phyloP scores from a whole-genome alignment of 495 filamentous ascomycete species.

The Tuber brumale region DNA sequence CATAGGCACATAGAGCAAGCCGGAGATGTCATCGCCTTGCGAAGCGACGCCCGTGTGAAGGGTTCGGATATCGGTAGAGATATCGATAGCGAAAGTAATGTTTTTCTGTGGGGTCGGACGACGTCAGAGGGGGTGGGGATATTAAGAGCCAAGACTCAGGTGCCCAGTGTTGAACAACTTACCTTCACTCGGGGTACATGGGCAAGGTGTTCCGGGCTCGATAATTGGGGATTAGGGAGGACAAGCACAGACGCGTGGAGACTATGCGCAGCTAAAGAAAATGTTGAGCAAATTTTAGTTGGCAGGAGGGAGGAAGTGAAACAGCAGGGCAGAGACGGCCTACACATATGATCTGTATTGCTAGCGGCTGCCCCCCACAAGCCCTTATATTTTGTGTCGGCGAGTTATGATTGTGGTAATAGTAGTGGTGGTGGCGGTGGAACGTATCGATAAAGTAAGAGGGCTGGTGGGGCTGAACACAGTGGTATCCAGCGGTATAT shows the following conservation, averaged over 20 bases:
- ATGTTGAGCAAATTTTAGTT: background rate
- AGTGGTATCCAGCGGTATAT: background rate
- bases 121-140: constrained; percentile 7
- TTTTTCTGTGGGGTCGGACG: constrained; percentile 22
- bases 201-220: constrained; percentile 26
- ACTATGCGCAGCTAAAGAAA: constrained; percentile 29
- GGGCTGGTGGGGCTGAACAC: background rate
- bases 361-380: constrained; percentile 25
- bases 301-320: constrained; percentile 15
- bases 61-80: constrained; percentile 31
- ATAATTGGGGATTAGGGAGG: constrained; percentile 32
- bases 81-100: constrained; percentile 32
- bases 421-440: background rate
- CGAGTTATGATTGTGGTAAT: constrained; percentile 8
- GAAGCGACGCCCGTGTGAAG: constrained; percentile 30
- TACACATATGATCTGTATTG: constrained; percentile 23
- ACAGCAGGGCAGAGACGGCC: constrained; percentile 13
- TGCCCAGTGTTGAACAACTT: background rate
- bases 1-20: constrained; percentile 76
- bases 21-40: constrained; percentile 43
- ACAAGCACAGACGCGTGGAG: constrained; percentile 38
- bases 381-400: constrained; percentile 17
- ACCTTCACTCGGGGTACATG: constrained; percentile 33
- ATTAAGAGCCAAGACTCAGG: background rate
- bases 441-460: background rate